Evolutionary conservation across 2,329 filamentous ascomycete genomes (phyloP).

Genomic region (Ophiostoma populinum): DNA sequence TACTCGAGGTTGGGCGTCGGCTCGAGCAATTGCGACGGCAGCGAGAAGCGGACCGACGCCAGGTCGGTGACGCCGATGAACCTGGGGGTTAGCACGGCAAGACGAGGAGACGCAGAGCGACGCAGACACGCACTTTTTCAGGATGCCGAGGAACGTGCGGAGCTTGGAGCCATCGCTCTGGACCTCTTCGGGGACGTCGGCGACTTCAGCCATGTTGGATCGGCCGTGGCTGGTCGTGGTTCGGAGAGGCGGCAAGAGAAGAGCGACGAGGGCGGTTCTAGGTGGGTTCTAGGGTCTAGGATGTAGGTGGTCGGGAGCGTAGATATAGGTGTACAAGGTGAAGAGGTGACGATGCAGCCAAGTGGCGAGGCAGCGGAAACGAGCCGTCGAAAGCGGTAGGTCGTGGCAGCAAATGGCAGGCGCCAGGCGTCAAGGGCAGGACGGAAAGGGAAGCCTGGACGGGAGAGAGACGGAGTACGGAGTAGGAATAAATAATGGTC

Average conservation of each 20-base stretch:
- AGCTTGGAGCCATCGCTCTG: constrained; percentile 75
- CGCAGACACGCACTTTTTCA: constrained; percentile 51
- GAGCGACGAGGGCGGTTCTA: no score
- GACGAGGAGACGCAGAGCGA: not conserved
- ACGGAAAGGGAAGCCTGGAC: no score
- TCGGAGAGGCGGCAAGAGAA: not conserved
- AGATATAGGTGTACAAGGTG: no score
- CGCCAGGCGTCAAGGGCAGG: no score
- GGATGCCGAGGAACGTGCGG: constrained; percentile 70
- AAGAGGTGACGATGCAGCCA: no score
- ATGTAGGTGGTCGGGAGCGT: no score
- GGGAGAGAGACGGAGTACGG: no score
- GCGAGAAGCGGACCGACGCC: constrained; percentile 84
- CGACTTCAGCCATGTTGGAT: constrained; percentile 14
- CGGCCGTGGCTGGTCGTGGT: not conserved
- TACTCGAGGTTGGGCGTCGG: constrained; percentile 96
- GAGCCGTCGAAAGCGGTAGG: no score
- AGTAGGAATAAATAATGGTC: no score
- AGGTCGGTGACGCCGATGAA: constrained; percentile 96
- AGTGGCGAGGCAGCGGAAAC: no score
- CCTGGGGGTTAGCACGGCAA: constrained; percentile 28
- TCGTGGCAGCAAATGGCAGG: no score
- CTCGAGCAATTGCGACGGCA: constrained; percentile 88
- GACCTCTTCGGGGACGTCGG: constrained; percentile 23
- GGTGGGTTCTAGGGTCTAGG: no score